Conservation (phyloP, 2,329 filamentous ascomycete species). For the Exophiala sp. region DNA sequence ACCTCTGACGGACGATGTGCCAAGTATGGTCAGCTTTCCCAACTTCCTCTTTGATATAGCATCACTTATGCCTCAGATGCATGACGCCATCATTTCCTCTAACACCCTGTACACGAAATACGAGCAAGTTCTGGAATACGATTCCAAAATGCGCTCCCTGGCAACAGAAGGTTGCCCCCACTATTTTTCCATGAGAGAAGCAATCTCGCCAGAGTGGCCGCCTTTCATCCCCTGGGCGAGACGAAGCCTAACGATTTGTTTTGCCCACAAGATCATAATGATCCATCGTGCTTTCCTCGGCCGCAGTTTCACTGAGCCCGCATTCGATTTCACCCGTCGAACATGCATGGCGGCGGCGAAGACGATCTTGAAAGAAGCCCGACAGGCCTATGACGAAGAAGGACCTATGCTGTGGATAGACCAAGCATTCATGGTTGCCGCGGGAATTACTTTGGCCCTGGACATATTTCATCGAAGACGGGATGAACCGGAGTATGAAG, state of each 20-base stretch:
- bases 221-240: conserved; percentile 39
- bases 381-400: conserved; percentile 32
- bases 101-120: conserved; percentile 38
- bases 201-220: conserved; percentile 37
- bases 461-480: conserved; percentile 35
- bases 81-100: conserved; percentile 36
- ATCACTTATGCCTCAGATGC: conserved; percentile 35
- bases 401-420: conserved; percentile 43
- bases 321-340: conserved; percentile 41
- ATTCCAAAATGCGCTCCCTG: conserved; percentile 35
- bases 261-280: conserved; percentile 43
- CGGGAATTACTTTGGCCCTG: conserved; percentile 37
- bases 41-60: conserved; percentile 38
- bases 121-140: conserved; percentile 39
- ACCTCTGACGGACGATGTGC: conserved; percentile 24
- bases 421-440: conserved; percentile 40
- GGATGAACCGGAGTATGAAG: conserved; percentile 23
- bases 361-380: conserved; percentile 39
- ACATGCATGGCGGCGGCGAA: conserved; percentile 39
- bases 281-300: conserved; percentile 39
- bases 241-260: conserved; percentile 36
- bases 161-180: conserved; percentile 34
- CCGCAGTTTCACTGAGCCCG: conserved; percentile 38
- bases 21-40: conserved; percentile 34
- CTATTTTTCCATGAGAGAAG: conserved; percentile 34